A percentile compares a stretch with the other conserved stretches of the same genome.
Conservation (phyloP, 768 basidiomycete genomes). For the Sporobolomyces pararoseus region DNA sequence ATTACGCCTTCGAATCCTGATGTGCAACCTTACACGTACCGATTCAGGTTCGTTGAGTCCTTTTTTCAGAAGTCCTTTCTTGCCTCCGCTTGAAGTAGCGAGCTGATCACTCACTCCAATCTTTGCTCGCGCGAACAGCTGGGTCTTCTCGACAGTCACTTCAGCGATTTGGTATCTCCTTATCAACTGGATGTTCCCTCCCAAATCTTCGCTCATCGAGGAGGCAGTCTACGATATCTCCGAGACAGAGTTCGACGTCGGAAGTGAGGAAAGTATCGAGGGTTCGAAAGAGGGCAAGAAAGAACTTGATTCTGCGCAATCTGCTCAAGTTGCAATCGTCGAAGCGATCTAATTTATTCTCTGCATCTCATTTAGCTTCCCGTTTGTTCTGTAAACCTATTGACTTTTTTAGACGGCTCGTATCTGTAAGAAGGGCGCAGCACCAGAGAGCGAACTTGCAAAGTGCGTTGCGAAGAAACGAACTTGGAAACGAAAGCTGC, state of each 20-base stretch:
- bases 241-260: not conserved
- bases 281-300: not conserved
- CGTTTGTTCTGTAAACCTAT: too few species aligned
- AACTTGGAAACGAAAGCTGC: too few species aligned
- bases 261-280: not conserved
- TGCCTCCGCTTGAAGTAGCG: too few species aligned
- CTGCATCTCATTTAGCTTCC: too few species aligned
- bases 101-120: too few species aligned
- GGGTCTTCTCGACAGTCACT: slow-evolving; percentile 12
- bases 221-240: slow-evolving; percentile 27
- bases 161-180: slow-evolving; percentile 8
- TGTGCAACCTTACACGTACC: slow-evolving; percentile 9
- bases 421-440: too few species aligned
- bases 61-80: not conserved
- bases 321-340: not conserved
- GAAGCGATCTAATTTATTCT: not conserved
- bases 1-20: slow-evolving; percentile 37
- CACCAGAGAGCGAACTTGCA: too few species aligned
- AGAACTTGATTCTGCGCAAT: not conserved
- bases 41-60: too few species aligned
- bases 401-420: too few species aligned
- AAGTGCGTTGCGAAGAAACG: too few species aligned
- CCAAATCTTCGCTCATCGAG: slow-evolving; percentile 2
- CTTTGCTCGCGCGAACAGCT: not conserved
- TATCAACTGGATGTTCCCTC: slow-evolving; percentile 14